A percentile compares a stretch with the other conserved stretches of the same genome.
Conservation (phyloP, 345 rosid species). For the Melastoma malabathricum region DNA sequence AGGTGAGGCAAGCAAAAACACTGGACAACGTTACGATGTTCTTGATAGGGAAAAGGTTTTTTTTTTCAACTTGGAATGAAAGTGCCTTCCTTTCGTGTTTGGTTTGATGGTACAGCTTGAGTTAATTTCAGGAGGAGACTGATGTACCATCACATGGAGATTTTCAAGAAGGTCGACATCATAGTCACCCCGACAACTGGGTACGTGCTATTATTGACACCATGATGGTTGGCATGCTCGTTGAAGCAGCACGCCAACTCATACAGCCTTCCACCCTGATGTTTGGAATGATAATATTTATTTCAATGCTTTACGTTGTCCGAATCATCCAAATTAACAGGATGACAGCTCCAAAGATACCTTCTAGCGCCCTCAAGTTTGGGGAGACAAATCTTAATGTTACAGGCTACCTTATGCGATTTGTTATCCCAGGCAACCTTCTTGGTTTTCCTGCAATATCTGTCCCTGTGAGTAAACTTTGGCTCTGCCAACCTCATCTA, state of each 20-base stretch:
- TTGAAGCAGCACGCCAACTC: too few relatives aligned
- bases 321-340: slow-evolving; percentile 16
- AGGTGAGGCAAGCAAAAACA: slow-evolving; percentile 30
- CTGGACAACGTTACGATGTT: background rate
- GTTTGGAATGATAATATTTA: background rate
- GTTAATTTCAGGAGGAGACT: slow-evolving; percentile 47
- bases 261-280: background rate
- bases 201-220: slow-evolving; percentile 15
- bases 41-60: background rate
- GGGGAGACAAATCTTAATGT: slow-evolving; percentile 69
- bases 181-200: slow-evolving; percentile 83
- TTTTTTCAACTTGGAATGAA: background rate
- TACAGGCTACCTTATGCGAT: slow-evolving; percentile 69
- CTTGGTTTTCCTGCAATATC: slow-evolving; percentile 79
- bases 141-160: slow-evolving; percentile 69
- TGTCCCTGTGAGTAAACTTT: slow-evolving; percentile 41
- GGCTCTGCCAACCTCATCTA: background rate
- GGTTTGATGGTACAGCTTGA: background rate
- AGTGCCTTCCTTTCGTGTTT: too few relatives aligned
- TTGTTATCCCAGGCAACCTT: slow-evolving; percentile 49
- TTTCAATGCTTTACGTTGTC: background rate
- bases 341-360: slow-evolving; percentile 79
- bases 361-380: slow-evolving; percentile 44
- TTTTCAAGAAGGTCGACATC: slow-evolving; percentile 70
- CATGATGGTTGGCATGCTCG: background rate